Conservation (phyloP, 352 stramenopile genomes). For the Globisporangium mamillatum region DNA sequence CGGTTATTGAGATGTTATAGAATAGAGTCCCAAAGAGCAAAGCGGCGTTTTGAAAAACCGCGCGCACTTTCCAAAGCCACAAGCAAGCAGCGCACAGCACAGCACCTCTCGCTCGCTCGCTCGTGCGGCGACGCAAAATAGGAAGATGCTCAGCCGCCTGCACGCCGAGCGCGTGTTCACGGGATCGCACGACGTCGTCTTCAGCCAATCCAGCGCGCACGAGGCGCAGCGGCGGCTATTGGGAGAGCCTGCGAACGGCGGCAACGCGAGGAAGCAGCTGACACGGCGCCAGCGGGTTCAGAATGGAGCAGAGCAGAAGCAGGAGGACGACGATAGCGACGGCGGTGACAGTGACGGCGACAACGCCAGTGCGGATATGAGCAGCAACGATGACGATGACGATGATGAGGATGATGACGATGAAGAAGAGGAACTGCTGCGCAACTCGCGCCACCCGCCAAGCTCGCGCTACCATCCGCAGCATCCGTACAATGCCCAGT, state of each 20-base stretch:
- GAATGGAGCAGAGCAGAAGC: slow-evolving; percentile 13
- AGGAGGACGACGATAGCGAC: slow-evolving; percentile 22
- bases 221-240: slow-evolving; percentile 12
- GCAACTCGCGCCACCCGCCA: slow-evolving; percentile 19
- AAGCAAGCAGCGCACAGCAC: neutral
- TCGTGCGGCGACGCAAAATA: neutral
- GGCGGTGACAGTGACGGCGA: neutral
- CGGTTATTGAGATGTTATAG: too few relatives aligned
- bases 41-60: neutral
- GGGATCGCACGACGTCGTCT: slow-evolving; percentile 60
- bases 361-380: neutral
- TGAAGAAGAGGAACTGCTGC: slow-evolving; percentile 9
- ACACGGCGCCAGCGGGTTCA: neutral
- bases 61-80: neutral
- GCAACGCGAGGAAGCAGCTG: slow-evolving; percentile 3
- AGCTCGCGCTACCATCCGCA: slow-evolving; percentile 29
- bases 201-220: slow-evolving; percentile 21
- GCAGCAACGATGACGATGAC: neutral
- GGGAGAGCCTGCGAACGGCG: neutral
- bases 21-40: too few relatives aligned
- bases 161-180: slow-evolving; percentile 64
- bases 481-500: slow-evolving; percentile 42
- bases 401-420: neutral
- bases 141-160: slow-evolving; percentile 50
- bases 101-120: neutral